Conservation (phyloP, 768 basidiomycete species). For the Heimioporus sp. region DNA sequence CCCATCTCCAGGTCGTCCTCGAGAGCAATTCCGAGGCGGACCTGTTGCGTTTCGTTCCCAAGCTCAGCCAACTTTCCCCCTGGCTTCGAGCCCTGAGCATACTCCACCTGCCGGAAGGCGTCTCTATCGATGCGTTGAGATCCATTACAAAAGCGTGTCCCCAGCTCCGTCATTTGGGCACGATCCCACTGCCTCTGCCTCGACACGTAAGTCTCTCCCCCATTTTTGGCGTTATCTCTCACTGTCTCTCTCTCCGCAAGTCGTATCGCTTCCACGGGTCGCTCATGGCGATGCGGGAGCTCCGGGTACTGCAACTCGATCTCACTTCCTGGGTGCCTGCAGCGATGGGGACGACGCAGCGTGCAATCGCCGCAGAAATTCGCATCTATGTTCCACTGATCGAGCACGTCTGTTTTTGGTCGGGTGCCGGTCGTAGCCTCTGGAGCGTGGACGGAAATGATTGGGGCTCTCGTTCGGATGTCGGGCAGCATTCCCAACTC, state of each 20-base stretch:
- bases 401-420: slow-evolving; percentile 35
- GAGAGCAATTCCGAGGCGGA: slow-evolving; percentile 36
- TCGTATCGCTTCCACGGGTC: slow-evolving; percentile 32
- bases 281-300: slow-evolving; percentile 33
- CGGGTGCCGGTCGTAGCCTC: slow-evolving; percentile 25
- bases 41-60: slow-evolving; percentile 31
- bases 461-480: slow-evolving; percentile 28
- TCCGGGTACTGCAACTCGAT: slow-evolving; percentile 38
- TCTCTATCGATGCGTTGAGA: slow-evolving; percentile 28
- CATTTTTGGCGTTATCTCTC: slow-evolving; percentile 15
- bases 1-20: slow-evolving; percentile 44
- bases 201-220: slow-evolving; percentile 32
- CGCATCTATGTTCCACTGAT: slow-evolving; percentile 37
- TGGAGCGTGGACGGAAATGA: slow-evolving; percentile 37
- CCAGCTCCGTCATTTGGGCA: slow-evolving; percentile 37
- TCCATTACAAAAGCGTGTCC: slow-evolving; percentile 34
- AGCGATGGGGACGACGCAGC: slow-evolving; percentile 31
- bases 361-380: slow-evolving; percentile 38
- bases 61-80: slow-evolving; percentile 26
- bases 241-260: slow-evolving; percentile 23
- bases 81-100: slow-evolving; percentile 38
- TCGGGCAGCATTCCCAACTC: slow-evolving; percentile 24
- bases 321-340: slow-evolving; percentile 34
- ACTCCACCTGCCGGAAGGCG: slow-evolving; percentile 33
- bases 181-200: slow-evolving; percentile 35